Percentiles rank a stretch among this genome's conserved stretches.
These are phyloP conservation scores for Zygosaccharomyces pseudobailii DNA, from an alignment of 1,139 yeast species.

Conservation along the genomic window DNA sequence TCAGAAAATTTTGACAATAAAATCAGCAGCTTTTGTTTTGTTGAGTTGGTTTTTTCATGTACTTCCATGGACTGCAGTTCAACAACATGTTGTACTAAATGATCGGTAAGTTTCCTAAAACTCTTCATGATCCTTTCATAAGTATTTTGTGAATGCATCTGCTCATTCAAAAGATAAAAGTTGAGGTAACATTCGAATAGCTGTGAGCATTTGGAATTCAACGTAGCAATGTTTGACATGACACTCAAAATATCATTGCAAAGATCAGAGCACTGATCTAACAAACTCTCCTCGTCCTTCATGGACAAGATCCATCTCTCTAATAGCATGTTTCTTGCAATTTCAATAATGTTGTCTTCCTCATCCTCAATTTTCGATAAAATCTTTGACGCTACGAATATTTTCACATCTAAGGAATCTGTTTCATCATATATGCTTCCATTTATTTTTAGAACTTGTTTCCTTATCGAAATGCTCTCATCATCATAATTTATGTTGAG, in stretches of 20 bases:
- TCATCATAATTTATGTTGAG: slow-evolving; percentile 45
- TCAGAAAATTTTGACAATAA: slow-evolving; percentile 52
- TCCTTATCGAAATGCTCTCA: slow-evolving; percentile 61
- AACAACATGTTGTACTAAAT: slow-evolving; percentile 31
- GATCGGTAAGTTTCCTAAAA: slow-evolving; percentile 27
- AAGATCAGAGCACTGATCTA: slow-evolving; percentile 17
- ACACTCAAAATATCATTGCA: slow-evolving; percentile 30
- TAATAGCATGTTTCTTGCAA: slow-evolving; percentile 40
- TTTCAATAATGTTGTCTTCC: slow-evolving; percentile 52
- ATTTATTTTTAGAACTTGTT: slow-evolving; percentile 53
- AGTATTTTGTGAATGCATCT: slow-evolving; percentile 22
- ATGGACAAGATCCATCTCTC: slow-evolving; percentile 44
- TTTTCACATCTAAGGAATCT: slow-evolving; percentile 34
- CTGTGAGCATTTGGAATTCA: slow-evolving; percentile 37
- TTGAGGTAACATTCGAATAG: slow-evolving; percentile 44
- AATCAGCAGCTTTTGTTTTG: slow-evolving; percentile 40
- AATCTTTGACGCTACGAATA: slow-evolving; percentile 46
- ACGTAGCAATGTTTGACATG: slow-evolving; percentile 38
- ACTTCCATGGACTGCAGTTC: slow-evolving; percentile 25
- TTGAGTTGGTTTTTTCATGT: slow-evolving; percentile 14
- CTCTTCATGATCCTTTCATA: slow-evolving; percentile 22
- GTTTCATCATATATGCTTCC: slow-evolving; percentile 45
- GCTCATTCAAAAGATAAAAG: slow-evolving; percentile 37
- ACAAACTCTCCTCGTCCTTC: slow-evolving; percentile 8
- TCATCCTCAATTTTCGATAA: slow-evolving; percentile 62